Conservation (phyloP, 805 yeast species). For the Yamadazyma insecticola region DNA sequence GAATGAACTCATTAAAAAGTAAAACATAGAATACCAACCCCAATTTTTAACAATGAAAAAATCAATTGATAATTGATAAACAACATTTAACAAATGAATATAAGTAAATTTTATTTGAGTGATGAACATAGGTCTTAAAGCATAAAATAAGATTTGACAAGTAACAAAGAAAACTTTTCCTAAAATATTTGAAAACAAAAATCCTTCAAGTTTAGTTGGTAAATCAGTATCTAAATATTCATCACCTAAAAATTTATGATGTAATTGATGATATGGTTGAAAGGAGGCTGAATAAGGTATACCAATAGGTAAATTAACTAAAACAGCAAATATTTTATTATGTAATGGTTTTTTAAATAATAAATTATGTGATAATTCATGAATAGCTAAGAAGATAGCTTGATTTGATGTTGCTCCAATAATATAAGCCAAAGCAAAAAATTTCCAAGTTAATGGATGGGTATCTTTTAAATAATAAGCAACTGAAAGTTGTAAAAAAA, state of each 20-base stretch:
- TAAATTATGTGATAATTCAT: slow-evolving; percentile 81
- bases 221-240: slow-evolving; percentile 79
- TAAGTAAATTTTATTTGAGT: slow-evolving; percentile 70
- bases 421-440: slow-evolving; percentile 62
- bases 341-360: slow-evolving; percentile 75
- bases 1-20: slow-evolving; percentile 72
- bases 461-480: slow-evolving; percentile 62
- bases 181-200: slow-evolving; percentile 65
- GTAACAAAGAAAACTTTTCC: slow-evolving; percentile 91
- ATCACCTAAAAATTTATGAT: slow-evolving; percentile 88
- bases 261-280: slow-evolving; percentile 87
- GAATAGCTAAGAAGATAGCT: slow-evolving; percentile 81
- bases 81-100: slow-evolving; percentile 66
- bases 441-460: slow-evolving; percentile 47
- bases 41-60: slow-evolving; percentile 50
- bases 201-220: slow-evolving; percentile 77
- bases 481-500: slow-evolving; percentile 56
- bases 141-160: slow-evolving; percentile 84
- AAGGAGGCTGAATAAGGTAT: slow-evolving; percentile 85
- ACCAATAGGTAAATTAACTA: slow-evolving; percentile 83
- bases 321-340: slow-evolving; percentile 72
- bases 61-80: slow-evolving; percentile 59
- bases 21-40: slow-evolving; percentile 61
- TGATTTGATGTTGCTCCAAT: slow-evolving; percentile 87
- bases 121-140: slow-evolving; percentile 83